Base-by-base conservation (phyloP, 768 basidiomycete species). In the Trametes elegans region DNA sequence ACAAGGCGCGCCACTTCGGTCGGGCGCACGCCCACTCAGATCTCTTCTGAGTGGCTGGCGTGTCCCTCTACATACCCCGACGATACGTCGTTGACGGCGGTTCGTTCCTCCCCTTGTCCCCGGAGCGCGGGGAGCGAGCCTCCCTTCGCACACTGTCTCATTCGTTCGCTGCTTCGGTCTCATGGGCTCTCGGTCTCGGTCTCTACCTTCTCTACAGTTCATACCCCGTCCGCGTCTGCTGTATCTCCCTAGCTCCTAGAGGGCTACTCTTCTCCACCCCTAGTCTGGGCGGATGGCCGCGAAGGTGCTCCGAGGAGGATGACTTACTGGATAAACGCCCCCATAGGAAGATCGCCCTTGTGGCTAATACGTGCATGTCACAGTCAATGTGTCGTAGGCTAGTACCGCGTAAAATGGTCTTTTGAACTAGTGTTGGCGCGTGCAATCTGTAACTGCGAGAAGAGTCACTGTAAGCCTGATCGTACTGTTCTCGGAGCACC, bases 1-100 rank as follows among this genome's bases (percentile, higher is more conserved):
- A 35, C 50, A 60, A 57, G 59, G 59, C 59, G 55, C 53, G 59
- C 45, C 49, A 39, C 46, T 57, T 60, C 27, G 59, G 59, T 8
- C 59, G 59, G n/a, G 45, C 34, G 27, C 59, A 60, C 45, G 45
- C 39, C 23, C 44, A 46, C 49, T 31, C 43, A 13, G 49, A 47
- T 44, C 14, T 51, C 36, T 43, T 55, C 49, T 59, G 45, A 59
- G 52, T 48, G 21, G 49, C 8, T 13, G 14, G 23, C 2, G 5
- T 36, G 13, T 24, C 47, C 34, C 31, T 29, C 32, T 18, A 13
- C 34, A 3, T 32, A 7, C 23, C 36, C 13, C n/a, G 16, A 34
- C 47, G 39, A 41, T 21, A 31, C 27, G 51, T 32, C 52, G 49
- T 58, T 29, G 57, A 58, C 52, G 49, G 56, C 56, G 56, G 56